These are phyloP conservation scores for Sporodiniella umbellata DNA, from an alignment of 371 early-diverging fungal genomes.

Conservation along the genomic window DNA sequence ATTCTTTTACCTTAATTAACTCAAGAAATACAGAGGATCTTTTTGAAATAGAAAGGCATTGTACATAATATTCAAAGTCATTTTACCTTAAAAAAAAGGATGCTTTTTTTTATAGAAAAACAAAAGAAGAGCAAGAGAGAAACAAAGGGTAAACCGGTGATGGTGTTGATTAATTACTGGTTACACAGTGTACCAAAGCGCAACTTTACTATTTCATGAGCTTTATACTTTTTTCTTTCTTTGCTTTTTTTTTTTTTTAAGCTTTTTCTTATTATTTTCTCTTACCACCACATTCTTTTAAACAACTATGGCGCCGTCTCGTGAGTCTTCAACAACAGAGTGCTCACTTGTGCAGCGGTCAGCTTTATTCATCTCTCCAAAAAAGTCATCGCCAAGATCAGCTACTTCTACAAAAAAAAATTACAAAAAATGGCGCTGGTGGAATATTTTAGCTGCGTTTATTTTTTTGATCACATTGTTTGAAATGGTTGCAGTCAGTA, in stretches of 20 bases:
- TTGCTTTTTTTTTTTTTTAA: neutral
- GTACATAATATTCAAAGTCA: no score
- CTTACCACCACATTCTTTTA: neutral
- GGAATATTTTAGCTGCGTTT: slow-evolving; percentile 40
- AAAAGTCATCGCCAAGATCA: slow-evolving; percentile 28
- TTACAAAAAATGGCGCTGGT: slow-evolving; percentile 52
- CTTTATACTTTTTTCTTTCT: neutral
- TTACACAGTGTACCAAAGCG: neutral
- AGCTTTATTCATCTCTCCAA: neutral
- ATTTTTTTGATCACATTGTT: slow-evolving; percentile 36
- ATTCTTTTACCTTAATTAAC: no score
- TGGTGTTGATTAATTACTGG: neutral
- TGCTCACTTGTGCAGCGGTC: neutral
- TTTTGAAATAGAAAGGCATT: no score
- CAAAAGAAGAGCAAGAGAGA: no score
- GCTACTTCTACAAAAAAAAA: slow-evolving; percentile 2
- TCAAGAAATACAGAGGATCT: no score
- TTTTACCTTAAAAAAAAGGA: no score
- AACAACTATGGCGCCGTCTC: neutral
- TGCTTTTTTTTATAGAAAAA: no score
- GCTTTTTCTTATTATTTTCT: neutral
- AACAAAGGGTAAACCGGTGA: no score
- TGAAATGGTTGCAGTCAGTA: slow-evolving; percentile 32
- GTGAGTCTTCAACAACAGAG: neutral
- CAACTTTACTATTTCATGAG: neutral